These are phyloP conservation scores for Skeletonema costatum DNA, from an alignment of 108 stramenopile species.

Conservation along the genomic window DNA sequence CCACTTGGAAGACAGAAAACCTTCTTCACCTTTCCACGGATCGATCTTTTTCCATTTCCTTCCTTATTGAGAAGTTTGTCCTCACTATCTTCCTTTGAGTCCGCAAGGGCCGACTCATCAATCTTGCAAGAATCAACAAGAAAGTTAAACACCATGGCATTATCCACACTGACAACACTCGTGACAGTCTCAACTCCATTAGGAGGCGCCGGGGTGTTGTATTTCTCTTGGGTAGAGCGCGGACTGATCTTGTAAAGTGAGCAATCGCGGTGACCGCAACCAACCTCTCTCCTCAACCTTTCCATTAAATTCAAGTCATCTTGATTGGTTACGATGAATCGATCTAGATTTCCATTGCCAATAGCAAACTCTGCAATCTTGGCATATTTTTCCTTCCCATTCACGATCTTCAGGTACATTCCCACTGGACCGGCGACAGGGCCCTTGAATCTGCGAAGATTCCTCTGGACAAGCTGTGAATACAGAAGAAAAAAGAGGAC, in stretches of 20 bases:
- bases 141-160: constrained; percentile 83
- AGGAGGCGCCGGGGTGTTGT: constrained; percentile 58
- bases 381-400: constrained; percentile 81
- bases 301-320: constrained; percentile 62
- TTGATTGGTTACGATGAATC: constrained; percentile 76
- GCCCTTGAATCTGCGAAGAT: constrained; percentile 58
- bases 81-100: constrained; percentile 66
- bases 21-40: constrained; percentile 69
- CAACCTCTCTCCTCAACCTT: constrained; percentile 52
- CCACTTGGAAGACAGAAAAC: constrained; percentile 75
- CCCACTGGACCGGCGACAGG: constrained; percentile 84
- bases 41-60: constrained; percentile 42
- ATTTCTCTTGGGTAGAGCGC: constrained; percentile 43
- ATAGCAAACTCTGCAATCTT: constrained; percentile 70
- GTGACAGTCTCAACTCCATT: constrained; percentile 76
- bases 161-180: constrained; percentile 58
- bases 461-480: constrained; percentile 39
- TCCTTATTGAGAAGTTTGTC: constrained; percentile 47
- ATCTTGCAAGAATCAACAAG: constrained; percentile 73
- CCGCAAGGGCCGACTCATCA: constrained; percentile 65
- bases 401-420: constrained; percentile 70
- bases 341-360: constrained; percentile 58
- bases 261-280: constrained; percentile 70
- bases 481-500: not conserved
- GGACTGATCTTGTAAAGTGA: constrained; percentile 55